Evolutionary conservation across 2,329 filamentous ascomycete genomes (phyloP), one percentile per base, ranked within the genome.

Genomic region (Endocalyx cinctus): DNA sequence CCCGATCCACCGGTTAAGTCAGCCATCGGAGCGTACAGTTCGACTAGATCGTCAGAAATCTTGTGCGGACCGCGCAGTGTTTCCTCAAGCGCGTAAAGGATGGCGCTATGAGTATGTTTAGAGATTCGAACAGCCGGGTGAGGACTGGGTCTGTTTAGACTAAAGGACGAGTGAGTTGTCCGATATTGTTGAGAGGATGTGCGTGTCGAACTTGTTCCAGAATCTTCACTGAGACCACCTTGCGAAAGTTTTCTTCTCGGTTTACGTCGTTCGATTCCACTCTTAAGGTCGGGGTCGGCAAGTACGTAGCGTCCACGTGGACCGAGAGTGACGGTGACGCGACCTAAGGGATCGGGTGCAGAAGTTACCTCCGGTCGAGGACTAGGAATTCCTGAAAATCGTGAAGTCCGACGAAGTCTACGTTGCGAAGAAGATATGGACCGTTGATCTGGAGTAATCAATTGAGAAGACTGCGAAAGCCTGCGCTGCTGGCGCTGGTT

Each of bases 21-120:
- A 49, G 89, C 84, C 89, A 98, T 97, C 52, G 79, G 77, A 48
- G 89, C 86, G 74, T 86, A 84, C 68, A 94, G 86, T 70, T 98
- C 92, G 41, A 82, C 74, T 48, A 82, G 66, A 61, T 95, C 88
- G 16, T 84, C 74, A 7, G 88, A 94, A 63, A 97, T 94, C 30
- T 79, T 69, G 46, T 87, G 76, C 3, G 90, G 88, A 29, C 82
- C 77, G 47, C 89, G 83, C 47, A 97, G 74, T 23, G 87, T 87
- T 67, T 94, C 87, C 68, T 97, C 89, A 37, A 97, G 77, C 23
- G 88, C 80, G 69, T 85, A 97, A 50, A 94, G 82, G 57, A 98
- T 89, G 23, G 92, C 90, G 59, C 84, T 86, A 45, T 87, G 85
- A 29, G 87, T 95, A 45, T 85, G 80, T 49, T 79, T 82, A 29